Base-by-base conservation (phyloP, 306 rosid genomes). In the Mimosa pudica region DNA sequence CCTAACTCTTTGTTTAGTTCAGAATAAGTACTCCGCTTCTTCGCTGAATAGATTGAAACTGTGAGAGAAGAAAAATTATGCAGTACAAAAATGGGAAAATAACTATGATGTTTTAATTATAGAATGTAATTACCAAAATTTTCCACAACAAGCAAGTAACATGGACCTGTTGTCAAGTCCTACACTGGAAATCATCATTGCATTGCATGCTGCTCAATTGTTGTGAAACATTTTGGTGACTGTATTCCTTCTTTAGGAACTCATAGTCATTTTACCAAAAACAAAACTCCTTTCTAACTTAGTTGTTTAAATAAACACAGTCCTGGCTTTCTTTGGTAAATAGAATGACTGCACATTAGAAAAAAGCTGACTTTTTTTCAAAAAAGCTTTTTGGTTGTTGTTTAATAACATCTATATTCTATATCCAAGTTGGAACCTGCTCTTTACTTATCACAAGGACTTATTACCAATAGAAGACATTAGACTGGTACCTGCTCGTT, bases 1-100 rank as follows among this genome's bases (percentile, higher is more conserved):
- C 71, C 89, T 11, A 87, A 71, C 73, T 85, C 81, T 71, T 47
- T 77, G 41, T 4, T 79, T 79, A 83, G 68, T 77, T 46, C 74
- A 10, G 77, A 83, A 61, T 81, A 77, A 35, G 33, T 52, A n/a
- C n/a, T 16, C 78, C 8, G 7, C 48, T 68, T 30, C 48, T 68
- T 30, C 14, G 64, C 75, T 47, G 11, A 7, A n/a, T 46, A 5
- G 45, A 49, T 6, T 12, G 72, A 18, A 69, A 48, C 89, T 75
- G 66, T 35, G 69, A 8, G 76, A 6, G 63, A 67, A 30, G 20
- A 44, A 45, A 8, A 8, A 42, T 5, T 3, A 18, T 61, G 60
- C 24, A 14, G 46, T 71, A 20, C 10, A 48, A 47, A 48, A 10
- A 48, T 1, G 52, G 12, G 52, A 2, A 11, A 48, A 48, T 48